Conservation (phyloP, 495 filamentous ascomycete genomes). For the Neurospora sp. region DNA sequence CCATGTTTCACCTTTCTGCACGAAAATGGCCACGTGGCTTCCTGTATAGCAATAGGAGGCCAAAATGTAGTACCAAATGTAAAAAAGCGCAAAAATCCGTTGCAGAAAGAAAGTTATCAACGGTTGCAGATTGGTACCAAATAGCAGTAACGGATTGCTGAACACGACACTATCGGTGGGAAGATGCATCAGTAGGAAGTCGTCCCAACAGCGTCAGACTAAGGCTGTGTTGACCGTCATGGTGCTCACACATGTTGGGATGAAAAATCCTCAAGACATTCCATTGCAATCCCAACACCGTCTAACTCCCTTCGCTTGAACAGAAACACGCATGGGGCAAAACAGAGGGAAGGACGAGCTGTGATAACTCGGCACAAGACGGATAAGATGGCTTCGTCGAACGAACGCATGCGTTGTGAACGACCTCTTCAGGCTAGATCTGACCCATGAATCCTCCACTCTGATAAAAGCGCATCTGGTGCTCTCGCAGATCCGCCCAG, state of each 20-base stretch:
- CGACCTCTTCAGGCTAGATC: not conserved
- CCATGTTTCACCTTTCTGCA: too few relatives aligned
- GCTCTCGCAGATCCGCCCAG: conserved; percentile 67
- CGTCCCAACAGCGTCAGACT: not conserved
- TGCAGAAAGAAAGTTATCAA: not conserved
- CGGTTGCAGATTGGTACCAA: not conserved
- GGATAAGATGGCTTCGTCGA: not conserved
- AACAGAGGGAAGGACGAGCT: not conserved
- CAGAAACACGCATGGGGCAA: not conserved
- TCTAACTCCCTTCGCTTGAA: not conserved
- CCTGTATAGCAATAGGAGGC: too few relatives aligned
- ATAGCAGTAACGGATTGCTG: not conserved
- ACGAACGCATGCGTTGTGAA: not conserved
- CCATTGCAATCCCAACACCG: not conserved
- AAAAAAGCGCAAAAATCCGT: too few relatives aligned
- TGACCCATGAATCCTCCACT: conserved; percentile 43
- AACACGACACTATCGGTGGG: not conserved
- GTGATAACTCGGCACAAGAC: not conserved
- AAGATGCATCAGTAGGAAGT: not conserved
- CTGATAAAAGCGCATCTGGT: conserved; percentile 60
- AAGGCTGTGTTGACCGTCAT: not conserved
- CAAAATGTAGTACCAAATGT: too few relatives aligned
- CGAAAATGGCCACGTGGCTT: too few relatives aligned
- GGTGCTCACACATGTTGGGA: not conserved
- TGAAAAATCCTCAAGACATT: not conserved